A percentile compares a stretch with the other conserved stretches of the same genome.
These are phyloP conservation scores for Colletotrichum sp. DNA, from an alignment of 2,329 filamentous ascomycete species.

Conservation along the genomic window DNA sequence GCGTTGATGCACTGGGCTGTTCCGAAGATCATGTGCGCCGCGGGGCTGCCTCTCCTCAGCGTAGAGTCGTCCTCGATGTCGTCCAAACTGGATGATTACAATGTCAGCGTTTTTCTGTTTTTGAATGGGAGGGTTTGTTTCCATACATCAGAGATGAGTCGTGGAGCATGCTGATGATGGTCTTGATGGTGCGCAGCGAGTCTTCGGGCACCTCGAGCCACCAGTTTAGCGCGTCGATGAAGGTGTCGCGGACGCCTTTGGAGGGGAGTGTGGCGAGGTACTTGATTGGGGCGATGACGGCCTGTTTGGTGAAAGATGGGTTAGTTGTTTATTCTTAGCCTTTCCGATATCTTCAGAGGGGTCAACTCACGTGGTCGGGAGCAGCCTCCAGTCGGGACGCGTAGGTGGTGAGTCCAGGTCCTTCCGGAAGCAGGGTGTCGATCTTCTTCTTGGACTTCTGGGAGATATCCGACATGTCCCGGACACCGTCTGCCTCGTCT, in stretches of 20 bases:
- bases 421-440: background rate
- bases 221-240: background rate
- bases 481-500: background rate
- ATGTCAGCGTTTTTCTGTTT: background rate
- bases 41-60: conserved; percentile 78
- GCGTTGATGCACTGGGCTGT: conserved; percentile 88
- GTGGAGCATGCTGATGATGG: background rate
- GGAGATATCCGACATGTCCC: background rate
- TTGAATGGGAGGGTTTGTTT: rapidly evolving
- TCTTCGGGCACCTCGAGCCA: background rate
- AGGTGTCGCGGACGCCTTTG: background rate
- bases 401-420: background rate
- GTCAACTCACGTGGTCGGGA: background rate
- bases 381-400: background rate
- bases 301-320: background rate
- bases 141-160: background rate
- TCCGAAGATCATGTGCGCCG: conserved; percentile 84
- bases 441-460: background rate
- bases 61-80: conserved; percentile 85
- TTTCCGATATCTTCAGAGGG: background rate
- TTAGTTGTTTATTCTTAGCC: background rate
- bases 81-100: conserved; percentile 53
- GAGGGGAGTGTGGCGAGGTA: background rate
- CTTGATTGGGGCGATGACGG: background rate
- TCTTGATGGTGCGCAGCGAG: background rate